These are phyloP conservation scores for Dentipellis fragilis DNA, from an alignment of 768 basidiomycete species.

Conservation along the genomic window DNA sequence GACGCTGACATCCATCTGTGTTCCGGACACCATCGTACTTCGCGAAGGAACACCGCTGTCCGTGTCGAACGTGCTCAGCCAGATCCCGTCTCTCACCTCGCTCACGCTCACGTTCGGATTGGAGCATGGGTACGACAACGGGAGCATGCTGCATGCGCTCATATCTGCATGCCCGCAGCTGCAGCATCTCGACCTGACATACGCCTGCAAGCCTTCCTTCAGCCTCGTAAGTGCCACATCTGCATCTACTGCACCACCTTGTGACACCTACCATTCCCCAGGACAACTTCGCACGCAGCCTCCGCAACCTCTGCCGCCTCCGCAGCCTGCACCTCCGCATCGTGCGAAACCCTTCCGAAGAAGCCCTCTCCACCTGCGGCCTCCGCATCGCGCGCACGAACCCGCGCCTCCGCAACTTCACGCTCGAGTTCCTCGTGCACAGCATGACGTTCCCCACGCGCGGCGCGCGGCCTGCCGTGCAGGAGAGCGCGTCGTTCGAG, in stretches of 20 bases:
- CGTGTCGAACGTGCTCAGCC: constrained; percentile 49
- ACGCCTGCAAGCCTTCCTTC: constrained; percentile 61
- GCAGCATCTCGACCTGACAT: constrained; percentile 53
- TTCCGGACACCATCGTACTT: constrained; percentile 57
- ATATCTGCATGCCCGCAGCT: constrained; percentile 58
- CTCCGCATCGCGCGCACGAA: constrained; percentile 53
- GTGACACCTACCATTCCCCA: constrained; percentile 15
- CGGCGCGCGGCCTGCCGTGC: neutral
- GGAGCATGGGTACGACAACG: constrained; percentile 62
- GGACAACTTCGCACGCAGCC: constrained; percentile 55
- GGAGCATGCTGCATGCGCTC: constrained; percentile 56
- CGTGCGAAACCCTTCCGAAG: constrained; percentile 59
- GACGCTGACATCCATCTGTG: constrained; percentile 43
- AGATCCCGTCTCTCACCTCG: constrained; percentile 42
- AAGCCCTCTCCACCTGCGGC: constrained; percentile 47
- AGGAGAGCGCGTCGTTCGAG: constrained; percentile 6
- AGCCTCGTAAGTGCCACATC: constrained; percentile 42
- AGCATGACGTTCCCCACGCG: constrained; percentile 27
- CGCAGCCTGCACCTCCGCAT: constrained; percentile 53
- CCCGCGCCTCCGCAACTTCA: constrained; percentile 56
- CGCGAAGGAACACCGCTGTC: constrained; percentile 58
- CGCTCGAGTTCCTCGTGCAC: constrained; percentile 52
- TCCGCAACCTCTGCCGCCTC: constrained; percentile 53
- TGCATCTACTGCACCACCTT: neutral
- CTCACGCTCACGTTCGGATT: constrained; percentile 59